Evolutionary conservation across 2,329 filamentous ascomycete genomes (phyloP).

Genomic region (Fusarium guadeloupense): DNA sequence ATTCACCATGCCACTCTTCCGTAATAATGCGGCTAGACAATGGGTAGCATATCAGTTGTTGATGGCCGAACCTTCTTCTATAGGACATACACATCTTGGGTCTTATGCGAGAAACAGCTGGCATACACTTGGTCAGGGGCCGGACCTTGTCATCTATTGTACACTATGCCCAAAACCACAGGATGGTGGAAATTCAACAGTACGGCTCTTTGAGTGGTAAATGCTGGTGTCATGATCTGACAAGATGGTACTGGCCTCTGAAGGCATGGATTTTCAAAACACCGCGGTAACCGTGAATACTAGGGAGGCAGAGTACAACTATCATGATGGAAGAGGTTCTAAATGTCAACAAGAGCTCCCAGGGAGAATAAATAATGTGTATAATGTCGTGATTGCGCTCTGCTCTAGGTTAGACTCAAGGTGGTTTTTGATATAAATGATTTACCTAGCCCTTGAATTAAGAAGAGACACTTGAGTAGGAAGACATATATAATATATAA

Average conservation of each 20-base stretch:
- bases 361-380: neutral
- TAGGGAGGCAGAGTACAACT: too few species aligned
- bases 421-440: too few species aligned
- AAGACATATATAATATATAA: too few species aligned
- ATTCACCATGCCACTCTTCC: neutral
- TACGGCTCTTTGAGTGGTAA: neutral
- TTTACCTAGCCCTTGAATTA: too few species aligned
- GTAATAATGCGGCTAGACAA: too few species aligned
- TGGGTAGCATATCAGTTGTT: too few species aligned
- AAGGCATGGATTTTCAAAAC: neutral
- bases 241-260: neutral
- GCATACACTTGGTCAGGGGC: neutral
- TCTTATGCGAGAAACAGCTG: neutral
- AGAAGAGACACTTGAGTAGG: too few species aligned
- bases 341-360: neutral
- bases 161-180: too few species aligned
- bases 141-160: neutral
- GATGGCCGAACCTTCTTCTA: neutral
- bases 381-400: neutral
- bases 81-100: neutral
- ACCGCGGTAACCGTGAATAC: neutral
- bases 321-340: neutral
- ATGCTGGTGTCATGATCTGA: neutral
- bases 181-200: neutral
- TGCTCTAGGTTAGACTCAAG: slow-evolving; percentile 3